Evolutionary conservation across 306 rosid species (phyloP), one percentile per base, ranked within the genome.

Genomic region (Cicer pinnatifidum): DNA sequence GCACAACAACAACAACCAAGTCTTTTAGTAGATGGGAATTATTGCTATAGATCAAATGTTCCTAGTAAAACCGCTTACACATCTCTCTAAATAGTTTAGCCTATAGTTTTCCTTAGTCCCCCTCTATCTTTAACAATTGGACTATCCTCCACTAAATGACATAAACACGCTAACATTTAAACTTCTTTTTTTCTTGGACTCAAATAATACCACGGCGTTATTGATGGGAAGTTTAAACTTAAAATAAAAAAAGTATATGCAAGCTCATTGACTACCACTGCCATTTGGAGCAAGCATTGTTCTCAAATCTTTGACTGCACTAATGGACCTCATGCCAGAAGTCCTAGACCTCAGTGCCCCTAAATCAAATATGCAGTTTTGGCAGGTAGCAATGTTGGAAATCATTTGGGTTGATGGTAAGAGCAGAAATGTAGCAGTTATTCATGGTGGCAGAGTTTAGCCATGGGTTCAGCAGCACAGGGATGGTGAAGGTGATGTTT

Each of bases 161-260:
- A 7, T 4, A n/a, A 41, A 66, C 62, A 80, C 64, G 9, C 9
- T 39, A 63, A 51, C 4, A 41, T 67, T 15, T 33, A 33, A 16
- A 44, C 20, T 41, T 17, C 57, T 44, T 20, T 44, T 20, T 39
- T 23, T 19, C 39, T 10, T 5, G 48, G 40, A 10, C 69, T 53
- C 61, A 60, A 64, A 40, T 41, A 57, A 46, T 39, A 63, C 38
- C 20, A 50, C 20, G 20, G 23, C 40, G 37, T 51, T 71, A 68
- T 67, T 45, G 60, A 68, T 58, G 50, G 23, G 60, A 54, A 46
- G 15, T 19, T 37, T 17, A 28, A 74, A n/a, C 16, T 11, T 15
- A 56, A 28, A 28, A 28, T 9, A 40, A 71, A 39, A 72, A 11
- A 52, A 23, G 11, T 20, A 54, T 28, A 64, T 45, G 58, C 41